phyloP scores from a whole-genome alignment of 495 filamentous ascomycete species.

The Emericellopsis terricola region DNA sequence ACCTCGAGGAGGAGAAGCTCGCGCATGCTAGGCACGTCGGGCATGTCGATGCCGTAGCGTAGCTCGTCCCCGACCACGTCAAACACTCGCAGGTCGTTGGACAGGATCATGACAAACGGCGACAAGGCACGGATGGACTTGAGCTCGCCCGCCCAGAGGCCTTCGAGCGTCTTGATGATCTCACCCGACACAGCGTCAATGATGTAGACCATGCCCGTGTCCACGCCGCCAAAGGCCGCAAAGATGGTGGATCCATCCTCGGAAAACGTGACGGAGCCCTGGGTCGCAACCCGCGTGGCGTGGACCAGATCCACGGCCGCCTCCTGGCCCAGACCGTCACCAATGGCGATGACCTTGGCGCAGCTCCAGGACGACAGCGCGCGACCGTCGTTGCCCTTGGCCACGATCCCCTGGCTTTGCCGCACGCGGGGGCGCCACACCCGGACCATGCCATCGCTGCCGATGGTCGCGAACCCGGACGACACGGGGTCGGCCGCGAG shows the following conservation, averaged over 20 bases:
- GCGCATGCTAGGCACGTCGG: constrained; percentile 16
- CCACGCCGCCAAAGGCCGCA: constrained; percentile 23
- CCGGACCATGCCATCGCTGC: constrained; percentile 56
- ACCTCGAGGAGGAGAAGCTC: constrained; percentile 41
- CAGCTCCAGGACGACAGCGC: constrained; percentile 56
- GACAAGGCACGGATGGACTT: constrained; percentile 38
- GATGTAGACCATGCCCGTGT: constrained; percentile 34
- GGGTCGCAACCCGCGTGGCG: constrained; percentile 7
- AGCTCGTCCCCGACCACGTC: constrained; percentile 44
- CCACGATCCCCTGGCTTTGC: constrained; percentile 40
- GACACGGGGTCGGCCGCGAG: constrained; percentile 46
- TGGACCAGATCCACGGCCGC: constrained; percentile 9
- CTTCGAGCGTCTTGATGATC: constrained; percentile 32
- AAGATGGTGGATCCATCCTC: constrained; percentile 78
- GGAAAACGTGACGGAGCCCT: constrained; percentile 51
- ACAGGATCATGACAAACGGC: constrained; percentile 42
- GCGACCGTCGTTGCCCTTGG: constrained; percentile 31
- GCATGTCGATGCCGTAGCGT: constrained; percentile 26
- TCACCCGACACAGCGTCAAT: constrained; percentile 39
- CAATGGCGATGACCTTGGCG: constrained; percentile 37
- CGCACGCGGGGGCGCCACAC: constrained; percentile 58
- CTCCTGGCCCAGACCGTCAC: constrained; percentile 18
- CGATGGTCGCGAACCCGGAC: constrained; percentile 64
- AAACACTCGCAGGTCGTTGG: constrained; percentile 44
- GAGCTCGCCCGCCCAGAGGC: constrained; percentile 34